Evolutionary conservation across 345 rosid species (phyloP), one percentile per base, ranked within the genome.

Genomic region (Citrus trifoliata): DNA sequence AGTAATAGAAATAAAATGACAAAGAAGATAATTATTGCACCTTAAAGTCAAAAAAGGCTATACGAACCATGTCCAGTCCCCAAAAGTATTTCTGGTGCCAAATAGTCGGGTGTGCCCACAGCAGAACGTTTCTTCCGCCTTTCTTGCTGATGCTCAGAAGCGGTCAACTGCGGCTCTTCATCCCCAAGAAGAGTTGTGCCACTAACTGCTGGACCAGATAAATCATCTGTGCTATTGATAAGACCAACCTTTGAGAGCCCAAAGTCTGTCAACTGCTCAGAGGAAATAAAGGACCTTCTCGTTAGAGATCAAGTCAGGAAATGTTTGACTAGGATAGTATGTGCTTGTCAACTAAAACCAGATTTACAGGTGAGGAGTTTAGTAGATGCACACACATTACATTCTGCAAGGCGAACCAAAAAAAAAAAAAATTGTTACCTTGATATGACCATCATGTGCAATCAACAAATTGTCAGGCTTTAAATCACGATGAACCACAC

Each of bases 31-130:
- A 78, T 42, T 46, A 76, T 71, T 76, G 81, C 78, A 80, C 64
- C 85, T 78, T 80, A 75, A 79, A 70, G 56, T 30, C 56, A 25
- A 38, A 38, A 74, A 79, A 83, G 66, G 75, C 71, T 80, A 82
- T 84, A 93, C 95, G 70, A 87, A 97, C 98, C 99, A 86, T 97
- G 98, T 83, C 99, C 98, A 60, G 97, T 97, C 85, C 99, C 99
- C 83, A 97, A 82, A 79, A 97, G 99, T 71, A 97, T 94, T 87
- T 97, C 99, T 42, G 99, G 99, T 6, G 99, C 99, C 93, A 97
- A 88, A 83, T 97, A 97, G 86, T 97, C 99, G 70, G 99, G 99
- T 58, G 99, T 97, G 82, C 99, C 99, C 76, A 93, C 98, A 77
- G 98, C 98, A 83, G 99, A 94, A 79, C 98, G 95, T 82, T 97